Evolutionary conservation across 306 rosid genomes (phyloP), one percentile per base, ranked within the genome.

Genomic region (Casuarina glauca): DNA sequence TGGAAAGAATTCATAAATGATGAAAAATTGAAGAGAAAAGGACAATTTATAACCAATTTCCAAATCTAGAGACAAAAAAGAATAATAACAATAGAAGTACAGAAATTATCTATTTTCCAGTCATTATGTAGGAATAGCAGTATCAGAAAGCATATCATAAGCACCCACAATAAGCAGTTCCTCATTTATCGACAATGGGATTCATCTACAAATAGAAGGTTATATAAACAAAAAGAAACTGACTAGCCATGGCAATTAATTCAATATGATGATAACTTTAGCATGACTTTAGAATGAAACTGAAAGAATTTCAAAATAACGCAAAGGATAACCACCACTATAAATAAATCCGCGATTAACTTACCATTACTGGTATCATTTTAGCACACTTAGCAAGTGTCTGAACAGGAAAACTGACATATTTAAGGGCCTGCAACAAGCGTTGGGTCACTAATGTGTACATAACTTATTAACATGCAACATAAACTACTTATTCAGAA

Each of bases 311-410:
- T 67, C 9, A 72, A 36, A 79, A 41, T n/a, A 70, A 53, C 6
- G 67, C 51, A 53, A 39, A 52, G 42, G 32, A 46, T 61, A 70
- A 64, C 35, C 10, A 60, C 16, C 74, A 60, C 4, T 78, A 66
- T 8, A 35, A 43, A 57, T 6, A 7, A 17, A 46, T 52, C 62
- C 53, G 63, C 52, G 9, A 17, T 70, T 36, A 53, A 78, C 97
- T 78, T 82, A 95, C 99, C 99, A 95, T 95, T 69, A 95, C 99
- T 49, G 99, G 99, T 68, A 95, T 95, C 99, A 95, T 95, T 89
- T 89, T 88, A 32, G 98, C 98, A 83, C 97, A 94, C 85, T 95
- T 95, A 0, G 99, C 97, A 46, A 93, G 93, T 17, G 99, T 95
- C 85, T 95, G 97, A 82, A 95, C 93, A 49, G 99, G 99, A 87